Evolutionary conservation across 2,329 filamentous ascomycete genomes (phyloP), one percentile per base, ranked within the genome.

Genomic region (Cryphonectria carpinicola): DNA sequence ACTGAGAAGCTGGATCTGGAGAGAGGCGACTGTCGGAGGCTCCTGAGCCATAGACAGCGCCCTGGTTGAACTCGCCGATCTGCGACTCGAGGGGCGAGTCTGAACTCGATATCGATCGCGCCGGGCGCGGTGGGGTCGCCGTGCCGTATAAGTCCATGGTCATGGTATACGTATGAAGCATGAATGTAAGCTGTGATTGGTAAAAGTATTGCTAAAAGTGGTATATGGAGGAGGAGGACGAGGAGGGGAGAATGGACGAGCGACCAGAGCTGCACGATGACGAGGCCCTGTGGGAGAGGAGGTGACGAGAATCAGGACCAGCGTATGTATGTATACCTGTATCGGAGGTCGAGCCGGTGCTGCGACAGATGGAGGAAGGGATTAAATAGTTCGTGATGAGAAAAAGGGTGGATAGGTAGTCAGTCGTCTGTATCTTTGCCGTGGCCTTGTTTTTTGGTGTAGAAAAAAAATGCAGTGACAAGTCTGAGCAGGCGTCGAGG

Each of bases 1-100:
- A 35, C 52, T 69, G 65, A 19, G 70, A 71, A 17, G 32, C 54
- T 39, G 65, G 52, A 60, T 71, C 70, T 49, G 66, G 52, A 13
- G 66, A 46, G 32, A 41, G 65, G n/a, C 46, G 70, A 63, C 72
- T 35, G 22, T 75, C 73, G 39, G 67, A 70, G 63, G 70, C 70
- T 39, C 75, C 76, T 28, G 75, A 76, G 64, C 75, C 73, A 17
- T 77, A 80, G 13, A 68, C 17, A 56, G 58, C 56, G 14, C 60
- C 65, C 32, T 65, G 66, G 52, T 19, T 37, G 54, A 70, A 66
- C 28, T 71, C 68, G 60, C 70, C 58, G 69, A 67, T 71, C 41
- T 69, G 68, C 49, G 72, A 70, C 19, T 67, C 70, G 28, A 70
- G 70, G 43, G 72, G 70, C 39, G 72, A 73, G 49, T 65, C 70